Percentiles rank a stretch among this genome's conserved stretches.
These are phyloP conservation scores for Ogataea parapolymorpha DNA, from an alignment of 805 yeast species.

Conservation along the genomic window DNA sequence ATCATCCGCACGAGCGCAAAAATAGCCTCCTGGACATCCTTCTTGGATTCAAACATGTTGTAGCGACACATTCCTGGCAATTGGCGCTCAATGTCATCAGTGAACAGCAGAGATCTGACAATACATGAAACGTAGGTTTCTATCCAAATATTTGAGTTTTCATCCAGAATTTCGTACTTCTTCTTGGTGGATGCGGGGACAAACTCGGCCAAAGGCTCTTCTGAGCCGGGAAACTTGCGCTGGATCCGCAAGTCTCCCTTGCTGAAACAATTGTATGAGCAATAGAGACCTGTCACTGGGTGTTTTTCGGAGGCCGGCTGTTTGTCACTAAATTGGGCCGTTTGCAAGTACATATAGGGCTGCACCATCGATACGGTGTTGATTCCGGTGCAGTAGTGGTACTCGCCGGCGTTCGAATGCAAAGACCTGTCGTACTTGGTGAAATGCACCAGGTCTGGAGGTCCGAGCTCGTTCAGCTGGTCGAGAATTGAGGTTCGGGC, in stretches of 20 bases:
- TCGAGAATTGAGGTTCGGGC: conserved; percentile 44
- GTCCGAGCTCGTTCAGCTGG: conserved; percentile 57
- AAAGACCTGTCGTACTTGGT: conserved; percentile 41
- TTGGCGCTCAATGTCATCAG: conserved; percentile 52
- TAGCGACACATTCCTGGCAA: conserved; percentile 57
- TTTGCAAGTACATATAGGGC: conserved; percentile 53
- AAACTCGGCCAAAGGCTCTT: conserved; percentile 39
- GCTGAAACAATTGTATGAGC: conserved; percentile 71
- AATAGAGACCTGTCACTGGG: conserved; percentile 47
- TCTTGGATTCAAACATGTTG: conserved; percentile 38
- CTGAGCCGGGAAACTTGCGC: conserved; percentile 50
- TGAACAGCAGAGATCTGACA: conserved; percentile 50
- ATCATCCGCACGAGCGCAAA: conserved; percentile 40
- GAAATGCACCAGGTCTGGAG: conserved; percentile 67
- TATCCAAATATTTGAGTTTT: conserved; percentile 52
- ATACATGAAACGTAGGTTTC: conserved; percentile 59
- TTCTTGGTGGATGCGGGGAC: conserved; percentile 46
- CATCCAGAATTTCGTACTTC: conserved; percentile 29
- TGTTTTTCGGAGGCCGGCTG: conserved; percentile 27
- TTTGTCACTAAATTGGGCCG: conserved; percentile 37
- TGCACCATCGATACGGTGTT: conserved; percentile 52
- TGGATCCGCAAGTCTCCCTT: conserved; percentile 71
- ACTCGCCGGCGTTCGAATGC: conserved; percentile 49
- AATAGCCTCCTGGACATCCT: conserved; percentile 36
- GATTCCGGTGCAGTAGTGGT: conserved; percentile 52